These are phyloP conservation scores for Middelhovenomyces tepae DNA, from an alignment of 805 yeast species.

Conservation along the genomic window DNA sequence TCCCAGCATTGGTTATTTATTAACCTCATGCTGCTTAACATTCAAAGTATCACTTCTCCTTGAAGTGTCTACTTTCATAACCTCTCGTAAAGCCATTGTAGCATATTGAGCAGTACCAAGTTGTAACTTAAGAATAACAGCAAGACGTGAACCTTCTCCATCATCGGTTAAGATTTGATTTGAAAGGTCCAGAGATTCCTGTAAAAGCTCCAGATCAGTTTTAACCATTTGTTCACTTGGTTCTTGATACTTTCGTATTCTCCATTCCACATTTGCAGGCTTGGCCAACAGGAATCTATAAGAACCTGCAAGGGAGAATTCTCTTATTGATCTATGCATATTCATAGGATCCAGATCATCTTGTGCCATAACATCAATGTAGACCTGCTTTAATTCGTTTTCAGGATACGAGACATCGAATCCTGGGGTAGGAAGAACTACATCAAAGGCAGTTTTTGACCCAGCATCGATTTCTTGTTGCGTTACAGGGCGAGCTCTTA, in stretches of 20 bases:
- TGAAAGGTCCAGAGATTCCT: slow-evolving; percentile 18
- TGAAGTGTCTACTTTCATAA: slow-evolving; percentile 45
- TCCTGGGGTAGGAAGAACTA: slow-evolving; percentile 96
- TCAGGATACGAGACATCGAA: slow-evolving; percentile 82
- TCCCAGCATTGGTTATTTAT: too few species aligned
- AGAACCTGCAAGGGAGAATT: slow-evolving; percentile 86
- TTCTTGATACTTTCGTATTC: slow-evolving; percentile 50
- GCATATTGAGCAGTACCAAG: slow-evolving; percentile 88
- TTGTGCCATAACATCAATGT: slow-evolving; percentile 58
- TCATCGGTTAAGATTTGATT: slow-evolving; percentile 16
- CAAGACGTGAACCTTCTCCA: slow-evolving; percentile 43
- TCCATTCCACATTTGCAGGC: slow-evolving; percentile 56
- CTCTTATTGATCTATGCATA: slow-evolving; percentile 79
- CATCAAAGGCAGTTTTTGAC: slow-evolving; percentile 62
- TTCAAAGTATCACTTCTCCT: slow-evolving; percentile 20
- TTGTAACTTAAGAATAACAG: slow-evolving; percentile 67
- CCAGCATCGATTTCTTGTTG: slow-evolving; percentile 56
- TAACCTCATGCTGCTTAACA: slow-evolving; percentile 10
- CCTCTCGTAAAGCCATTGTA: slow-evolving; percentile 93
- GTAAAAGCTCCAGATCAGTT: slow-evolving; percentile 62
- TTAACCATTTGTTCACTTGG: slow-evolving; percentile 64
- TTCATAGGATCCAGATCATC: slow-evolving; percentile 79
- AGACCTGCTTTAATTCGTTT: slow-evolving; percentile 51
- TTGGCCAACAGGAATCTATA: slow-evolving; percentile 67
- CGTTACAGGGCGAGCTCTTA: slow-evolving; percentile 68